Percentiles rank a stretch among this genome's conserved stretches.
Conservation (phyloP, 169 alveolate species). For the Plasmodium chabaudi region DNA sequence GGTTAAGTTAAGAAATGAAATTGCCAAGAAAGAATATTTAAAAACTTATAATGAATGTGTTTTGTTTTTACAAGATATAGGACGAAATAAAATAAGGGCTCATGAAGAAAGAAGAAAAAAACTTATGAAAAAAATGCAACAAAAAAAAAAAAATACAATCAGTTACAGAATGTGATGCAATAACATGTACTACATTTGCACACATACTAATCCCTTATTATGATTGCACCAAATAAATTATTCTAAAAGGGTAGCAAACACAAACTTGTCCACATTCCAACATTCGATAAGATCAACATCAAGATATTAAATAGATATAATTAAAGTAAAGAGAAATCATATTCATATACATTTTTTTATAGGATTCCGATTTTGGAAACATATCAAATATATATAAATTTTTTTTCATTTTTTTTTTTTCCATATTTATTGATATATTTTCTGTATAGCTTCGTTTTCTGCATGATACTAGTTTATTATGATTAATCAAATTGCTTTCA, state of each 20-base stretch:
- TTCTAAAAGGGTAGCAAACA: too few species aligned
- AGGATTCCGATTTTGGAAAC: slow-evolving; percentile 25
- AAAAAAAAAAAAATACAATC: slow-evolving; percentile 20
- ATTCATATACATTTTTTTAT: slow-evolving; percentile 41
- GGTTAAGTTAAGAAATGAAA: slow-evolving; percentile 38
- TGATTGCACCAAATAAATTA: too few species aligned
- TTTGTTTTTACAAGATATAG: slow-evolving; percentile 59
- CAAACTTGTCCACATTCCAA: too few species aligned
- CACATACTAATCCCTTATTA: too few species aligned
- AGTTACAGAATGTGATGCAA: neutral
- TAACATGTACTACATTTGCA: neutral
- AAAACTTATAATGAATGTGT: slow-evolving; percentile 31
- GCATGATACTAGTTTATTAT: neutral
- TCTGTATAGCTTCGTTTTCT: neutral
- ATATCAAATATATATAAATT: slow-evolving; percentile 31
- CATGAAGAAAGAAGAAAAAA: slow-evolving; percentile 41
- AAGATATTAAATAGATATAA: slow-evolving; percentile 23
- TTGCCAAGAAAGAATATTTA: slow-evolving; percentile 29
- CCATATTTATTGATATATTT: neutral
- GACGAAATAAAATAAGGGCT: slow-evolving; percentile 48
- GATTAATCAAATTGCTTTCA: neutral
- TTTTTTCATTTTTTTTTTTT: neutral
- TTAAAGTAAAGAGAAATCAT: slow-evolving; percentile 24
- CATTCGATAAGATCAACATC: neutral
- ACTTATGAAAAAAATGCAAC: slow-evolving; percentile 4